Percentiles rank a stretch among this genome's conserved stretches.
phyloP scores from a whole-genome alignment of 306 rosid species.

The Biancaea sappan region DNA sequence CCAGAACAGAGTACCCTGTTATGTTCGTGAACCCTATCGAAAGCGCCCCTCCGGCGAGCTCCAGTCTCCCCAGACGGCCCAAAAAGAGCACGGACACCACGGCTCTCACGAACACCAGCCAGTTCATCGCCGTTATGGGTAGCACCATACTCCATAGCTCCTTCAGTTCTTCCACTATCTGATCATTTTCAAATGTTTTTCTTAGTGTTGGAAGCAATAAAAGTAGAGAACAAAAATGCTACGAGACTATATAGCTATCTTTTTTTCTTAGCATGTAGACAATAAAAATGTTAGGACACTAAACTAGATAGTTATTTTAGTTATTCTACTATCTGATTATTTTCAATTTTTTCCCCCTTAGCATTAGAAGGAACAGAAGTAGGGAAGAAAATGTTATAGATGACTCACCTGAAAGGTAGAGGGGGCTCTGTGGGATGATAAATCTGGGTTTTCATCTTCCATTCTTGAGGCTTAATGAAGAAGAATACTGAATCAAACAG shows the following conservation, averaged over 20 bases:
- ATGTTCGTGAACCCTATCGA: conserved; percentile 95
- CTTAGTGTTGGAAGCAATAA: no score
- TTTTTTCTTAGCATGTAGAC: no score
- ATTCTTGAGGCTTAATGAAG: conserved; percentile 28
- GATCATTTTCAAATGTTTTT: not conserved
- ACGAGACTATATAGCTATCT: no score
- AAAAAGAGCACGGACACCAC: conserved; percentile 78
- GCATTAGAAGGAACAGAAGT: no score
- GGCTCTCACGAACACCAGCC: conserved; percentile 66
- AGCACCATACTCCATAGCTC: conserved; percentile 83
- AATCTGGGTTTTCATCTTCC: conserved; percentile 58
- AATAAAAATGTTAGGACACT: no score
- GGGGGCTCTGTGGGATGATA: conserved; percentile 58
- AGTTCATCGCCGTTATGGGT: conserved; percentile 79
- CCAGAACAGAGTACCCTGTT: conserved; percentile 93
- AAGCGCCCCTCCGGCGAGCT: conserved; percentile 98
- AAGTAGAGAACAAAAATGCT: not conserved
- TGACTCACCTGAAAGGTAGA: conserved; percentile 72
- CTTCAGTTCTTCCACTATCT: conserved; percentile 76
- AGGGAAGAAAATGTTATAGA: no score
- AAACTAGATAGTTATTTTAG: no score
- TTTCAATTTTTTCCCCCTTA: no score
- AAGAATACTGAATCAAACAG: conserved; percentile 52
- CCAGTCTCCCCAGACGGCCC: conserved; percentile 80
- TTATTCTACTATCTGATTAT: no score